Evolutionary conservation across 1,284 basidiomycete species (phyloP).

Genomic region (Cryptococcus sp.): DNA sequence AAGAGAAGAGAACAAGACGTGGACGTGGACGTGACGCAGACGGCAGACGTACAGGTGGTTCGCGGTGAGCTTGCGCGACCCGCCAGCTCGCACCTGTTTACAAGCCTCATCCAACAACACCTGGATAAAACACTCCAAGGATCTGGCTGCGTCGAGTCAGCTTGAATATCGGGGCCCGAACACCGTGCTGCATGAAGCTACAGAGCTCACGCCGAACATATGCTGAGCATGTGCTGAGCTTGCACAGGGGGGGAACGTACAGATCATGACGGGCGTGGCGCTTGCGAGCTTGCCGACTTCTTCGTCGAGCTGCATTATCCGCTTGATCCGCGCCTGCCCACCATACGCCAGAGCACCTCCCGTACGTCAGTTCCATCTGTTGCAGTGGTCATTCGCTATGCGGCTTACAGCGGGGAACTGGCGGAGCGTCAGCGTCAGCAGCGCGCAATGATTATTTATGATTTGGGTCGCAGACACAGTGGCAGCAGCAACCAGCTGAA

Average conservation of each 20-base stretch:
- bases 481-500: too few relatives aligned
- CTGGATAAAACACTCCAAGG: constrained; percentile 88
- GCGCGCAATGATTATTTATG: too few relatives aligned
- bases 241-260: constrained; percentile 61
- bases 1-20: background rate
- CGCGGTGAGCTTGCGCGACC: constrained; percentile 85
- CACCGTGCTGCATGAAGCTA: too few relatives aligned
- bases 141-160: constrained; percentile 67
- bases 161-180: background rate
- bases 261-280: constrained; percentile 94
- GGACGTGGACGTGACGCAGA: background rate
- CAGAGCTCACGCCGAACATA: background rate
- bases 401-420: constrained; percentile 44
- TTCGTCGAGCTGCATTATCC: constrained; percentile 99
- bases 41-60: constrained; percentile 78
- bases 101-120: constrained; percentile 80
- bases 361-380: too few relatives aligned
- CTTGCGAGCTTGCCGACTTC: constrained; percentile 98
- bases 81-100: constrained; percentile 74
- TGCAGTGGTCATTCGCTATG: background rate
- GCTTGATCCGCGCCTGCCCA: constrained; percentile 87
- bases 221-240: too few relatives aligned
- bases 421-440: background rate
- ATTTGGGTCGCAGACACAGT: too few relatives aligned
- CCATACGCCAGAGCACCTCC: too few relatives aligned